A percentile compares a stretch with the other conserved stretches of the same genome.
phyloP scores from a whole-genome alignment of 768 basidiomycete species.

The Rubroboletus satanas region DNA sequence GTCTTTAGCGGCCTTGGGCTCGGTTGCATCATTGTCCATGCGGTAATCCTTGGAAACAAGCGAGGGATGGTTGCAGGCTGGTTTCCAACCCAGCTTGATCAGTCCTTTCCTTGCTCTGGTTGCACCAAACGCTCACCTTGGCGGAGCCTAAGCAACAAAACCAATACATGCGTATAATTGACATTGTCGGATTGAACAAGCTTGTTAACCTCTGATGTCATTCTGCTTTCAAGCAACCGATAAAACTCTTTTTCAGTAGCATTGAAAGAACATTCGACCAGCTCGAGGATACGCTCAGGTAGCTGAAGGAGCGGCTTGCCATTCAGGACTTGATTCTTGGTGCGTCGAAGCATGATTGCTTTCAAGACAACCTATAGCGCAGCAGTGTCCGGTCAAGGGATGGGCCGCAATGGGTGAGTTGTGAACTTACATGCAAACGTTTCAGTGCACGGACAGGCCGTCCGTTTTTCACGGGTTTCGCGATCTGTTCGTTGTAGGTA shows the following conservation, averaged over 20 bases:
- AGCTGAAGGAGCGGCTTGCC: conserved; percentile 82
- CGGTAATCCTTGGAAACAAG: conserved; percentile 76
- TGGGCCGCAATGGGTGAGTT: neutral
- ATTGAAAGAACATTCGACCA: conserved; percentile 78
- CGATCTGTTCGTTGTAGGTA: conserved; percentile 75
- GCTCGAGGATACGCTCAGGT: conserved; percentile 65
- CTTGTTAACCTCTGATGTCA: conserved; percentile 64
- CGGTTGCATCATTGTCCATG: conserved; percentile 72
- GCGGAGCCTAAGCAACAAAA: conserved; percentile 74
- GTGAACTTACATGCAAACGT: conserved; percentile 60
- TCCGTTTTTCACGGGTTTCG: conserved; percentile 72
- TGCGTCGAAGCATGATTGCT: conserved; percentile 85
- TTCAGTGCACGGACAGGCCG: conserved; percentile 70
- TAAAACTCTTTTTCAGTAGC: conserved; percentile 79
- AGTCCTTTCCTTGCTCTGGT: neutral
- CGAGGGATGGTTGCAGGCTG: conserved; percentile 88
- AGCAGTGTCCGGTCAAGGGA: neutral
- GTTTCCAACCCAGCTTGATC: neutral
- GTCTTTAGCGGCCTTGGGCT: conserved; percentile 52
- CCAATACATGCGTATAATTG: conserved; percentile 67
- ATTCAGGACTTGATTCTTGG: conserved; percentile 66
- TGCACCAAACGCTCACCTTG: conserved; percentile 58
- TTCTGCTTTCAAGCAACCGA: conserved; percentile 60
- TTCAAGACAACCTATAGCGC: conserved; percentile 68
- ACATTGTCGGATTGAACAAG: conserved; percentile 51